Evolutionary conservation across 306 rosid genomes (phyloP), one percentile per base, ranked within the genome.

Genomic region (Vigna angularis): DNA sequence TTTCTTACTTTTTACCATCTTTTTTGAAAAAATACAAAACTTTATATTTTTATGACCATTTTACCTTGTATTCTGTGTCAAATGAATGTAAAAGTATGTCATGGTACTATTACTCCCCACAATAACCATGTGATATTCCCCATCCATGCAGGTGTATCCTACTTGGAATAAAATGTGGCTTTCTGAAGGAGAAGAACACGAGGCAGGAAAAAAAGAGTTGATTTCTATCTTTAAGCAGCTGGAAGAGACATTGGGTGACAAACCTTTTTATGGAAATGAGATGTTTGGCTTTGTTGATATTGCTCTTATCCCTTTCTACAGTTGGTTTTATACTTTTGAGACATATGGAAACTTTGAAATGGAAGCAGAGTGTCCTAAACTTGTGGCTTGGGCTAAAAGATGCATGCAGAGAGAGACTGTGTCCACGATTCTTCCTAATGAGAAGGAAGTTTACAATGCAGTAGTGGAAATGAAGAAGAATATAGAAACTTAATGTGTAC

Each of bases 271-370:
- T 34, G 89, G 89, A 20, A 82, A 86, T 45, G 81, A 82, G 2
- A 36, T 22, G 0, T 72, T 87, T 72, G 90, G 91, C 34, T 89
- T 87, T 49, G 48, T 85, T 59, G 93, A 89, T 61, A 1, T 89
- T 49, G 70, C 30, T 4, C 28, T 87, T 0, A 40, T 85, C 58
- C 66, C 91, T 14, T 72, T 83, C 56, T 82, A 66, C 3, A 1
- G 75, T 22, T 85, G 89, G 93, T 87, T 89, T 24, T 75, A 82
- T 65, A 28, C 84, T 5, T 85, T 30, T 40, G 88, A 87, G 73
- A 56, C 45, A 1, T 82, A 52, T 55, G 89, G 78, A 0, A 78
- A 84, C 55, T 85, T 87, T 75, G 82, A 81, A 59, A 70, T 83
- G 38, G 89, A 83, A 66, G 63, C 52, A 9, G 86, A 74, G 81